Base-by-base conservation (phyloP, 495 filamentous ascomycete species). In the Penicillium maclennaniae region DNA sequence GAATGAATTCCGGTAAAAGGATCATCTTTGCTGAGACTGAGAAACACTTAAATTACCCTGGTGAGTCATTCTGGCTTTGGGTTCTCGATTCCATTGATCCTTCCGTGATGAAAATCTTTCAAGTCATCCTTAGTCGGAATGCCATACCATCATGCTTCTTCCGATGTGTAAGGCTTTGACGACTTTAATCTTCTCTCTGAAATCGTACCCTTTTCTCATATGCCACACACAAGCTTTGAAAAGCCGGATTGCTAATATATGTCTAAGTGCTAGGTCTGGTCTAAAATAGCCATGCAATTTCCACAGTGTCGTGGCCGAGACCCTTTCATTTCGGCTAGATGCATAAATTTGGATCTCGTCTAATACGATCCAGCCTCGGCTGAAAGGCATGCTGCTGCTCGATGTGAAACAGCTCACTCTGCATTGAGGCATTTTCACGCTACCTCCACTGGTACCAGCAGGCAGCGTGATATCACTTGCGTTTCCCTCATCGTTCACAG, bases 101-200 rank as follows among this genome's bases (percentile, higher is more conserved):
- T n/a, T 2, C 7, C 38, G 9, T 73, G 70, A 75, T 73, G 72
- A 75, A 66, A 72, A 53, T 62, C 44, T 50, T 68, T 60, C 63
- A 52, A 68, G 67, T 74, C 72, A 75, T 75, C 72, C 72, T 75
- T 75, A 75, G 72, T 67, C 72, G 63, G 66, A 72, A 63, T 55
- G 68, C 70, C 72, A 75, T 68, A 66, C 70, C 72, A 69, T 73
- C 51, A 27, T 59, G 45, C 31, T 34, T 31, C 37, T 39, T 36
- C 54, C 41, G 37, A 70, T 70, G 72, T 69, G 72, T 62, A 55
- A 62, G 59, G 53, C 55, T 47, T 59, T 59, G 55, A 55, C 51
- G 59, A 62, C 59, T 43, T 56, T 59, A 59, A 59, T 62, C 58
- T 61, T 61, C 58, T 61, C 58, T 61, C 58, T 61, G 58, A 61